Percentiles rank a stretch among this genome's conserved stretches.
Conservation (phyloP, 179 eudicot species). For the Kewa caespitosa region DNA sequence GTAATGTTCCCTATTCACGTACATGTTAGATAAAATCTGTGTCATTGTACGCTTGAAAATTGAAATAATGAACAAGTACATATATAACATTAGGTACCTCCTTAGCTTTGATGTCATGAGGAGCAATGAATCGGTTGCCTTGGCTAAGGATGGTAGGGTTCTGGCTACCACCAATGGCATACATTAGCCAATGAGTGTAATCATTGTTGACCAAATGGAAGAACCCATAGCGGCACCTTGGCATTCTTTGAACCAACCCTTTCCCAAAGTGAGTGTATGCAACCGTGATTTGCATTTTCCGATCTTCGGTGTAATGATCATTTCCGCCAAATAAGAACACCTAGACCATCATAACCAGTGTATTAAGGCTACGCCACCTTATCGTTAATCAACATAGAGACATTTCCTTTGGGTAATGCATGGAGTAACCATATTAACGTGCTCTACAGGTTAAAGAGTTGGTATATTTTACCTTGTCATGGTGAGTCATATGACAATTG, state of each 20-base stretch:
- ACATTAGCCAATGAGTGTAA: slow-evolving; percentile 63
- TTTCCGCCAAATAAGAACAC: slow-evolving; percentile 63
- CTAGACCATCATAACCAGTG: slow-evolving; percentile 26
- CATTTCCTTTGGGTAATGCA: too few relatives aligned
- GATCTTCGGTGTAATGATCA: slow-evolving; percentile 26
- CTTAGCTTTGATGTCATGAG: slow-evolving; percentile 28
- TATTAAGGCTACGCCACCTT: too few relatives aligned
- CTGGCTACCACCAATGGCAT: slow-evolving; percentile 71
- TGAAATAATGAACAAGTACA: too few relatives aligned
- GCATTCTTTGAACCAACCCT: slow-evolving; percentile 65
- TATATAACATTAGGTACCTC: too few relatives aligned
- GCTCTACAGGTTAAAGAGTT: too few relatives aligned
- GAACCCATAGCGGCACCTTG: slow-evolving; percentile 59
- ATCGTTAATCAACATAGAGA: too few relatives aligned
- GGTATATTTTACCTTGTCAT: slow-evolving; percentile 39
- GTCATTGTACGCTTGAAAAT: too few relatives aligned
- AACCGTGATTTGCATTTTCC: slow-evolving; percentile 59
- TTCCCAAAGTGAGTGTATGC: slow-evolving; percentile 64
- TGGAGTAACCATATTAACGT: neutral
- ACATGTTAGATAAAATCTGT: too few relatives aligned
- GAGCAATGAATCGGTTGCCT: slow-evolving; percentile 63
- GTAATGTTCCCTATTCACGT: too few relatives aligned
- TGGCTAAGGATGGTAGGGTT: slow-evolving; percentile 66
- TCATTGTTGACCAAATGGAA: slow-evolving; percentile 70
- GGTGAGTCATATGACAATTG: slow-evolving; percentile 60